Base-by-base conservation (phyloP, 1,139 yeast genomes). In the Pichia norvegensis region DNA sequence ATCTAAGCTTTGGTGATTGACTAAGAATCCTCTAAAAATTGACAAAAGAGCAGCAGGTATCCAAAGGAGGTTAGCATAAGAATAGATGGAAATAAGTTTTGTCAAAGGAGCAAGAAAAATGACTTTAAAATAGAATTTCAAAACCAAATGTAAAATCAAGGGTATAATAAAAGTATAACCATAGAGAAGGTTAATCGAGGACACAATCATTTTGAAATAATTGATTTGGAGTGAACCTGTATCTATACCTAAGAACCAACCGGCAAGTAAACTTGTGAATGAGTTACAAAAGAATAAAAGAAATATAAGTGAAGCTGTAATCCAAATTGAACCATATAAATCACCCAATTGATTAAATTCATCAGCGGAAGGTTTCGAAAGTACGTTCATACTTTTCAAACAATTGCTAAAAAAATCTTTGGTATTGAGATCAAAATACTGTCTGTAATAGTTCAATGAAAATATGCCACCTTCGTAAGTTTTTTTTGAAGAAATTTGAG, bases 251-350 rank as follows among this genome's bases (percentile, higher is more conserved):
- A 45, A 38, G 36, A 59, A 48, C 57, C 58, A 55, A 25, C 67
- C 67, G 10, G 73, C 68, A 51, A 74, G 67, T 63, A 63, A 69
- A 48, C 85, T 85, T 56, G 68, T 76, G 56, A 61, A 70, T 35
- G 95, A 83, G 35, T 85, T 76, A 45, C 88, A 74, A 49, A 85
- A 82, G 66, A 85, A 86, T 62, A 85, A 70, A 38, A 80, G 68
- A 52, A 84, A 79, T 1, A 85, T 78, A 45, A 85, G 75, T 0
- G 95, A 82, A 0, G 87, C 86, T 13, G 88, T 82, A 40, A 86
- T 79, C 95, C 95, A 86, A 39, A 85, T 69, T 25, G 88, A 84
- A 1, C 95, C 95, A 58, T 85, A 86, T 44, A 86, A 65, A 58
- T 86, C 95, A 2, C 80, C 72, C 5, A 65, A 62, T 13, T 67